Conservation (phyloP, 2,329 filamentous ascomycete genomes). For the Verticillium isaacii region DNA sequence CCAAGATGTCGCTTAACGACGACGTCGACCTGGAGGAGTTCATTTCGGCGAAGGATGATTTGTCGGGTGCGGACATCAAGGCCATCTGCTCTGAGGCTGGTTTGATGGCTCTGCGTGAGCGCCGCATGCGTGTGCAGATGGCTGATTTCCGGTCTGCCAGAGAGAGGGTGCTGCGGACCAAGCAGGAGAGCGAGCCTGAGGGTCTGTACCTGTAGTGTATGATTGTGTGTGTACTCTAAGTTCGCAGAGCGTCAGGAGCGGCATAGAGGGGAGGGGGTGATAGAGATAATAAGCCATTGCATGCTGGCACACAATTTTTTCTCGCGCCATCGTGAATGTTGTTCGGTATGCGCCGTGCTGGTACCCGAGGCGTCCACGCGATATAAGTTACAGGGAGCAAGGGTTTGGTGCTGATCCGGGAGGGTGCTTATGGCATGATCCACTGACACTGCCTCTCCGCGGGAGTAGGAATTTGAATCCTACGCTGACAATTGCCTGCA, state of each 20-base stretch:
- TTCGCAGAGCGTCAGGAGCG: not conserved
- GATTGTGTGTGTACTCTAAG: not conserved
- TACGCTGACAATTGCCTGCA: too few species aligned
- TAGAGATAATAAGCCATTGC: not conserved
- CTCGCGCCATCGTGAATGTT: not conserved
- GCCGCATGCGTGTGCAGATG: constrained; percentile 98
- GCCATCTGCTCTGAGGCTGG: constrained; percentile 98
- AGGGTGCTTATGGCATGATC: too few species aligned
- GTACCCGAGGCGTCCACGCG: too few species aligned
- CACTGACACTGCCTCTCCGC: too few species aligned
- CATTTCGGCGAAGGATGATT: constrained; percentile 95
- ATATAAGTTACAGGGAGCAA: too few species aligned
- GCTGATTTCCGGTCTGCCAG: constrained; percentile 90
- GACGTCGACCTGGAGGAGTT: constrained; percentile 99
- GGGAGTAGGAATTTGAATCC: too few species aligned
- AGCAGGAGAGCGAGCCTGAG: constrained; percentile 97
- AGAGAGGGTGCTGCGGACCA: constrained; percentile 94
- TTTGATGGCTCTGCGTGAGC: constrained; percentile 86
- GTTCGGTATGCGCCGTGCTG: too few species aligned
- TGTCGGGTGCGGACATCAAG: constrained; percentile 97
- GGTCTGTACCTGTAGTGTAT: constrained; percentile 85
- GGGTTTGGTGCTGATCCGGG: too few species aligned
- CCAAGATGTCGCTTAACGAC: constrained; percentile 94
- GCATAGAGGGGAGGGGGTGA: not conserved
- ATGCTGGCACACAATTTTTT: not conserved